These are phyloP conservation scores for Pascua guehoae DNA, from an alignment of 1,284 basidiomycete genomes.

Conservation along the genomic window DNA sequence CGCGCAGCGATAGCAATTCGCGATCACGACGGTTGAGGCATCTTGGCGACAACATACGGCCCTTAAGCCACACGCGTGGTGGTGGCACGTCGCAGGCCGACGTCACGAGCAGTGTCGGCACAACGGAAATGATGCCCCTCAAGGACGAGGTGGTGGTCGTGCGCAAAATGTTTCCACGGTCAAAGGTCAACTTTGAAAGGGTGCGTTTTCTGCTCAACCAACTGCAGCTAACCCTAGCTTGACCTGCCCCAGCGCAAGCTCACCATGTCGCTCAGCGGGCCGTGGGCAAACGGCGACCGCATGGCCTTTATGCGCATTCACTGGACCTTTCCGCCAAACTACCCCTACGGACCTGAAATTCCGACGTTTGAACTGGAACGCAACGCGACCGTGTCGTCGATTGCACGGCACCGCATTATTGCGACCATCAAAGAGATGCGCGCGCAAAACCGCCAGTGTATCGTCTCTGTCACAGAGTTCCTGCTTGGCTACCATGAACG, in stretches of 20 bases:
- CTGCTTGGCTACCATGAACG: conserved; percentile 59
- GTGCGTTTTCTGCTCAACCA: conserved; percentile 52
- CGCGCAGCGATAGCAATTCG: not conserved
- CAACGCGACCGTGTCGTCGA: conserved; percentile 71
- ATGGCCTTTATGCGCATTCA: conserved; percentile 68
- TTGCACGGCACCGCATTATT: conserved; percentile 70
- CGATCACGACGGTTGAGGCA: too few relatives aligned
- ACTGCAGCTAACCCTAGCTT: conserved; percentile 54
- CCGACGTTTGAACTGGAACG: conserved; percentile 78
- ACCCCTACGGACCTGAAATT: conserved; percentile 66
- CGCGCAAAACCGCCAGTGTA: conserved; percentile 66
- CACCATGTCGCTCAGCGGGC: conserved; percentile 80
- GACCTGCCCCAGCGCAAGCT: conserved; percentile 75
- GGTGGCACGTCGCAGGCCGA: too few relatives aligned
- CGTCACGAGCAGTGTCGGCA: not conserved
- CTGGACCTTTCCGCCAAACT: conserved; percentile 80
- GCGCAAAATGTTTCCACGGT: conserved; percentile 61
- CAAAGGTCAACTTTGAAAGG: conserved; percentile 81
- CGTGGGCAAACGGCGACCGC: conserved; percentile 73
- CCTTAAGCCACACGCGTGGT: too few relatives aligned
- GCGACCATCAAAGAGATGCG: conserved; percentile 68
- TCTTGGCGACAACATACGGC: too few relatives aligned
- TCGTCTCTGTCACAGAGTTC: conserved; percentile 76
- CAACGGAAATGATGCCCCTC: conserved; percentile 56
- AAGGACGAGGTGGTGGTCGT: conserved; percentile 83